phyloP scores from a whole-genome alignment of 1,284 basidiomycete genomes.

The Cystobasidium sp. region DNA sequence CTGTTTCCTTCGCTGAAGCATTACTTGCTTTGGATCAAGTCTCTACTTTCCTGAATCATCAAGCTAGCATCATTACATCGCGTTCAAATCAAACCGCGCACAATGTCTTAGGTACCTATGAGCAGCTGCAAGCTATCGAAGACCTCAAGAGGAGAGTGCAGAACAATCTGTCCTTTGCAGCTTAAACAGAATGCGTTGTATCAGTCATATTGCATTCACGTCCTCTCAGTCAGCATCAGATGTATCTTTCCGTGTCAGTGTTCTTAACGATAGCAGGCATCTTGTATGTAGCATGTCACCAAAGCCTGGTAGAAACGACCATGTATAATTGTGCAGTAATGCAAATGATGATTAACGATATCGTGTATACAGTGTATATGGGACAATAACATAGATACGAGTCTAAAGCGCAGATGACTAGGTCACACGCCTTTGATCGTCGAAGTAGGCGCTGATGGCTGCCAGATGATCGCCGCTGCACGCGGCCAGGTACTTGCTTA shows the following conservation, averaged over 20 bases:
- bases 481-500: slow-evolving; percentile 34
- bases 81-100: not conserved
- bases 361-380: too few relatives aligned
- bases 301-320: too few relatives aligned
- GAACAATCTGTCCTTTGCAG: slow-evolving; percentile 5
- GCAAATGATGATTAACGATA: too few relatives aligned
- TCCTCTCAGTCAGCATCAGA: not conserved
- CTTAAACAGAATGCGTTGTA: not conserved
- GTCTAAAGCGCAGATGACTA: not conserved
- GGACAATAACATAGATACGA: too few relatives aligned
- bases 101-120: slow-evolving; percentile 27
- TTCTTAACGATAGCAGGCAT: not conserved
- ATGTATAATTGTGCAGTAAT: too few relatives aligned
- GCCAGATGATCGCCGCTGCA: slow-evolving; percentile 47
- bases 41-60: slow-evolving; percentile 16
- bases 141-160: slow-evolving; percentile 17
- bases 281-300: slow-evolving; percentile 4
- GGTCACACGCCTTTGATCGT: slow-evolving; percentile 28
- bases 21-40: slow-evolving; percentile 19
- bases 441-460: slow-evolving; percentile 47
- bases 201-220: not conserved
- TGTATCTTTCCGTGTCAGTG: not conserved
- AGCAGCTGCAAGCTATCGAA: slow-evolving; percentile 36
- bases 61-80: slow-evolving; percentile 13
- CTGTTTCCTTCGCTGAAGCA: slow-evolving; percentile 25